Conservation (phyloP, 257 asterid species). For the Solanum pinnatisectum region DNA sequence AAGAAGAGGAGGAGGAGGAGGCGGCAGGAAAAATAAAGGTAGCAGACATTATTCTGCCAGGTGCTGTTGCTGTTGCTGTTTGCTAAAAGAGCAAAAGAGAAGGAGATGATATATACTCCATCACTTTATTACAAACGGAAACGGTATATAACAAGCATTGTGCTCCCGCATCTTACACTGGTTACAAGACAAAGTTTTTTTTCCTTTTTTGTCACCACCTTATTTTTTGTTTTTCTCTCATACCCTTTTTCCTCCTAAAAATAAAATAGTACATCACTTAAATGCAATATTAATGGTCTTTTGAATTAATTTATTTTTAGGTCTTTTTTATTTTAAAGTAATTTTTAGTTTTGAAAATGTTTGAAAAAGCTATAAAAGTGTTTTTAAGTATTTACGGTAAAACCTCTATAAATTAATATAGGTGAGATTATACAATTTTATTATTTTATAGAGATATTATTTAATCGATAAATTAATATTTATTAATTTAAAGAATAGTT, state of each 20-base stretch:
- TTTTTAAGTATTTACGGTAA: too few relatives aligned
- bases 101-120: not conserved
- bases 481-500: too few relatives aligned
- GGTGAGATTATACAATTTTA: too few relatives aligned
- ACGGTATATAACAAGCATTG: not conserved
- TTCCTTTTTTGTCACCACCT: not conserved
- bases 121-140: not conserved
- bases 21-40: not conserved
- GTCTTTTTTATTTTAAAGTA: too few relatives aligned
- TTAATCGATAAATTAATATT: too few relatives aligned
- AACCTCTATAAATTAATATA: too few relatives aligned
- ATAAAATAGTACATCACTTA: not conserved
- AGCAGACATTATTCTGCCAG: not conserved
- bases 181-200: not conserved
- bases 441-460: too few relatives aligned
- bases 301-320: too few relatives aligned
- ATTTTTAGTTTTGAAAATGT: not conserved
- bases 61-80: not conserved
- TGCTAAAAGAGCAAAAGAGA: not conserved
- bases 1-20: not conserved
- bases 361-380: too few relatives aligned
- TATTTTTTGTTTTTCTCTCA: not conserved
- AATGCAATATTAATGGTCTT: not conserved
- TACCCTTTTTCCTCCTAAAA: not conserved
- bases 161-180: not conserved